Base-by-base conservation (phyloP, 2,329 filamentous ascomycete species). In the Ascochyta koolunga region DNA sequence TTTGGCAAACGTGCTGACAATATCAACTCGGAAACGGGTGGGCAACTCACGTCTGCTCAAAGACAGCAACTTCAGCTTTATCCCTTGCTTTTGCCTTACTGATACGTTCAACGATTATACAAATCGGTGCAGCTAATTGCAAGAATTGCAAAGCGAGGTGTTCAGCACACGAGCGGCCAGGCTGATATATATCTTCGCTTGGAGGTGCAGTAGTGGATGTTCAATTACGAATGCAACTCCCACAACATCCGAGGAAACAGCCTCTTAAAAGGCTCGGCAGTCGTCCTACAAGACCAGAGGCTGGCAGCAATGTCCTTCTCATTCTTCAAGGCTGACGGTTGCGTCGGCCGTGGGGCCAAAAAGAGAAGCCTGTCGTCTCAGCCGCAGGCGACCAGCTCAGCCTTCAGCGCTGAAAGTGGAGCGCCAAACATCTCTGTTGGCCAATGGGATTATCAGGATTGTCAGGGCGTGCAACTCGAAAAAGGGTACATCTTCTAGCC, bases 321-420 rank as follows among this genome's bases (percentile, higher is more conserved):
- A 42, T 50, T 41, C 45, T 36, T 38, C 39, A 45, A 42, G 45
- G 51, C 51, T 54, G 51, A 50, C 51, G 41, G 35, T 46, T 54
- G 41, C 45, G 22, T 54, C 51, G 51, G 51, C 11, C 51, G 41
- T 50, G 40, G 45, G 36, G 51, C 51, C 46, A 50, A 54, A 54
- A 54, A 27, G 45, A 54, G 51, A 54, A 54, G 40, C 50, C 40
- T 50, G 19, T 46, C 29, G 51, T 46, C 51, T 54, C 51, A 54
- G 51, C 51, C 51, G 51, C 51, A 54, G 29, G 39, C 45, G 40
- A 45, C 46, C 45, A 46, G 51, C 51, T 54, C 46, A 50, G 51
- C 51, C 51, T 24, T 54, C 45, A 44, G 51, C 51, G 35, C 40
- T 49, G 51, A 36, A 44, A 35, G 40, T 49, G 51, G 51, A 45